phyloP scores from a whole-genome alignment of 306 rosid species.

The peach (Prunus persica) region Prunus_persica_NCBIv2 NC_034016.1:16125501-16126000 shows the following conservation, averaged over 20 bases:
- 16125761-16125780: conserved; percentile 33
- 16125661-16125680: conserved; percentile 52
- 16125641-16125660: conserved; percentile 48
- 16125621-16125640: conserved; percentile 58
- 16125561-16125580: conserved; percentile 49
- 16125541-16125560: conserved; percentile 31
- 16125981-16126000: too few relatives aligned
- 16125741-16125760: conserved; percentile 15
- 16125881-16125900: neutral
- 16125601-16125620: conserved; percentile 53
- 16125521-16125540: neutral
- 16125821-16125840: conserved; percentile 22
- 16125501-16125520: too few relatives aligned
- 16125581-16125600: conserved; percentile 65
- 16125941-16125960: neutral
- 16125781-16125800: conserved; percentile 43
- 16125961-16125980: too few relatives aligned
- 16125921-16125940: neutral
- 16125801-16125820: conserved; percentile 32
- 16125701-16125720: conserved; percentile 59
- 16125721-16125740: conserved; percentile 49
- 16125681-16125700: conserved; percentile 68
- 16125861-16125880: conserved; percentile 5
- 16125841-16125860: conserved; percentile 17
- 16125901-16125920: conserved; percentile 20